Conservation (phyloP, 306 rosid genomes). For the Dalbergia cultrata region DNA sequence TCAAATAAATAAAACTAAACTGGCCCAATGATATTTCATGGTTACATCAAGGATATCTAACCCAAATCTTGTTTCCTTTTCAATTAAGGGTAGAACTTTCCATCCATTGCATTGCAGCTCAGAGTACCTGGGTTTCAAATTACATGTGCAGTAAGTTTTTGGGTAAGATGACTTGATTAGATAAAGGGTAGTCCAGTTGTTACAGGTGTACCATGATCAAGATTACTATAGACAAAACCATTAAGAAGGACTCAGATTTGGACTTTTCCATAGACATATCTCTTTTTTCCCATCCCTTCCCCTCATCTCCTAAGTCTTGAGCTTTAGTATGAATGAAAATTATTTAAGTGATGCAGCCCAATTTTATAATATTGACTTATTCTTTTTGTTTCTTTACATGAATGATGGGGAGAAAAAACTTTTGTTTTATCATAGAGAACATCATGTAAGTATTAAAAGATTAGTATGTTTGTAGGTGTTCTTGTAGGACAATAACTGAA, state of each 20-base stretch:
- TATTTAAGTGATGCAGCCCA: slow-evolving; percentile 34
- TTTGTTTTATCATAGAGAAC: no score
- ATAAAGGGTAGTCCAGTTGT: not conserved
- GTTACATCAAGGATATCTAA: slow-evolving; percentile 47
- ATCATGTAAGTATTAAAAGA: slow-evolving; percentile 69
- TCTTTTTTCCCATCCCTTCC: slow-evolving; percentile 24
- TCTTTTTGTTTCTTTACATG: slow-evolving; percentile 59
- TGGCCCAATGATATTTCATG: not conserved
- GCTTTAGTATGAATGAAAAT: slow-evolving; percentile 18
- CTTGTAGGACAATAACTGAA: slow-evolving; percentile 26
- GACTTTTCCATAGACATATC: not conserved
- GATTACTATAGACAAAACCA: not conserved
- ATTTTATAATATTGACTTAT: slow-evolving; percentile 44
- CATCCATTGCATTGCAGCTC: slow-evolving; percentile 49
- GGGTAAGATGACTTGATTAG: not conserved
- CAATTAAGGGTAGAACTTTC: slow-evolving; percentile 58
- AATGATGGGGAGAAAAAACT: slow-evolving; percentile 66
- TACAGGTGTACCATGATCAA: not conserved
- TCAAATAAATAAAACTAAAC: not conserved
- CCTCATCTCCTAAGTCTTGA: slow-evolving; percentile 16
- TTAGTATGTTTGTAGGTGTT: slow-evolving; percentile 12
- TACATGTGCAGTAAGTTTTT: slow-evolving; percentile 66
- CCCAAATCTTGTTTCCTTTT: slow-evolving; percentile 61
- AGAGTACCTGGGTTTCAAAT: slow-evolving; percentile 56
- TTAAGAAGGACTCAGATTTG: not conserved